Conservation (phyloP, 2,329 filamentous ascomycete species). For the Falciphora oryzae region DNA sequence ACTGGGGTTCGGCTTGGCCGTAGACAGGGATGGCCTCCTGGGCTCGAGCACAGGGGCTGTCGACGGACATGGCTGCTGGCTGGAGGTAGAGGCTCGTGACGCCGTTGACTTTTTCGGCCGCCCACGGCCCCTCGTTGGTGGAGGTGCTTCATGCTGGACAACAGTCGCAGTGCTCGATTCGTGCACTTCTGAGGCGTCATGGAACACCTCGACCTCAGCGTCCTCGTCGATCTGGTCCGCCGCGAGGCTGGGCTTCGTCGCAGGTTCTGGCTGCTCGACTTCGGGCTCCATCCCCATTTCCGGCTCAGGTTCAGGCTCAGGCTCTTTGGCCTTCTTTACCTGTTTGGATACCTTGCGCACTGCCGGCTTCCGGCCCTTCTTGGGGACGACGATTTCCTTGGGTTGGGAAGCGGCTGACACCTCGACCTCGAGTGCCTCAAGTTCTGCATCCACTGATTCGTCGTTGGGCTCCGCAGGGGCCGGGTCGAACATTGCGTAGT, state of each 20-base stretch:
- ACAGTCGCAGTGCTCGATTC: slow-evolving; percentile 19
- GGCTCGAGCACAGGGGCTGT: neutral
- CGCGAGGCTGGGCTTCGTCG: slow-evolving; percentile 15
- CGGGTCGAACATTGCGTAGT: slow-evolving; percentile 50
- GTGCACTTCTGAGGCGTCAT: slow-evolving; percentile 20
- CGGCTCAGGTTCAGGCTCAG: slow-evolving; percentile 18
- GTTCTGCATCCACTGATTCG: slow-evolving; percentile 43
- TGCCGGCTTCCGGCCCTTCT: slow-evolving; percentile 50
- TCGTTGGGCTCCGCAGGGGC: slow-evolving; percentile 39
- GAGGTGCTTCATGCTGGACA: slow-evolving; percentile 13
- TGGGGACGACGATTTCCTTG: slow-evolving; percentile 38
- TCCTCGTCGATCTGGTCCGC: slow-evolving; percentile 13
- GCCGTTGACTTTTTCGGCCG: slow-evolving; percentile 25
- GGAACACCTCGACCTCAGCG: slow-evolving; percentile 15
- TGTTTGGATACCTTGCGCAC: slow-evolving; percentile 48
- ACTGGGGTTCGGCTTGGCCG: neutral
- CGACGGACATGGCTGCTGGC: neutral
- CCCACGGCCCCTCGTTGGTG: slow-evolving; percentile 24
- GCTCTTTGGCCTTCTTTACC: slow-evolving; percentile 39
- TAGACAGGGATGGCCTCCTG: neutral
- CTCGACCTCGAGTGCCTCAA: slow-evolving; percentile 42
- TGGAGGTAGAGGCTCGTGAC: neutral
- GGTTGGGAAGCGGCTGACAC: slow-evolving; percentile 33
- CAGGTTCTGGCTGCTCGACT: slow-evolving; percentile 12
- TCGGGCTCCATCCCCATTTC: slow-evolving; percentile 16